Evolutionary conservation across 2,329 filamentous ascomycete species (phyloP).

Genomic region (Westerdykella aurantiaca): DNA sequence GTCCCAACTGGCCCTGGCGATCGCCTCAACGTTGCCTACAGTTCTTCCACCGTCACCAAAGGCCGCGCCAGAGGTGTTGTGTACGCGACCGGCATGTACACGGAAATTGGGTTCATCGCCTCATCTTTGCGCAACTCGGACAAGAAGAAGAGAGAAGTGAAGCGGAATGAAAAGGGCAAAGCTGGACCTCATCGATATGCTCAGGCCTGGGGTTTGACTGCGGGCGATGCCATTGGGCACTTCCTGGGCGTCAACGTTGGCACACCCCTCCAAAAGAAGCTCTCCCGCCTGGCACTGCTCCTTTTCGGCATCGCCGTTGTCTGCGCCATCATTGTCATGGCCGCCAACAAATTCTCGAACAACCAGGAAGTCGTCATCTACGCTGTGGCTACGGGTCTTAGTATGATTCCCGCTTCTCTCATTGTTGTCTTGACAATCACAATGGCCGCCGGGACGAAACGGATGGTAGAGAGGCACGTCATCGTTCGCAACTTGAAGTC

Average conservation of each 20-base stretch:
- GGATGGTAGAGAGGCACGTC: conserved; percentile 32
- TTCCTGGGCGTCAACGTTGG: conserved; percentile 40
- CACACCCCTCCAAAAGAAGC: conserved; percentile 35
- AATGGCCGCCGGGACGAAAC: conserved; percentile 36
- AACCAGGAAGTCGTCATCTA: conserved; percentile 38
- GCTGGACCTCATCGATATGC: conserved; percentile 38
- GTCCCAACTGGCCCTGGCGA: conserved; percentile 59
- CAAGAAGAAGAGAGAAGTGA: conserved; percentile 35
- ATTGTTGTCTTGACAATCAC: conserved; percentile 38
- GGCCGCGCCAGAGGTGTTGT: conserved; percentile 65
- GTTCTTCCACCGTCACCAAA: conserved; percentile 64
- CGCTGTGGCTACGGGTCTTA: conserved; percentile 35
- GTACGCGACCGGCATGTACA: conserved; percentile 62
- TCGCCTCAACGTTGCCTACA: conserved; percentile 63
- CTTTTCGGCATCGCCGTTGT: conserved; percentile 36
- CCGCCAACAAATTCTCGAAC: conserved; percentile 34
- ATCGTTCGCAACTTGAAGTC: conserved; percentile 34
- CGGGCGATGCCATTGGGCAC: conserved; percentile 33
- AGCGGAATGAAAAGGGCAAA: conserved; percentile 34
- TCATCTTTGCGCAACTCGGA: conserved; percentile 55
- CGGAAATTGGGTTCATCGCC: conserved; percentile 71
- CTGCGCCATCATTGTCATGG: conserved; percentile 38
- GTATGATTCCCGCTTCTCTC: conserved; percentile 36
- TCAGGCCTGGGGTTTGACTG: conserved; percentile 50
- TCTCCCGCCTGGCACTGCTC: conserved; percentile 30